Conservation (phyloP, 805 yeast genomes). For the Yarrowia divulgata region DNA sequence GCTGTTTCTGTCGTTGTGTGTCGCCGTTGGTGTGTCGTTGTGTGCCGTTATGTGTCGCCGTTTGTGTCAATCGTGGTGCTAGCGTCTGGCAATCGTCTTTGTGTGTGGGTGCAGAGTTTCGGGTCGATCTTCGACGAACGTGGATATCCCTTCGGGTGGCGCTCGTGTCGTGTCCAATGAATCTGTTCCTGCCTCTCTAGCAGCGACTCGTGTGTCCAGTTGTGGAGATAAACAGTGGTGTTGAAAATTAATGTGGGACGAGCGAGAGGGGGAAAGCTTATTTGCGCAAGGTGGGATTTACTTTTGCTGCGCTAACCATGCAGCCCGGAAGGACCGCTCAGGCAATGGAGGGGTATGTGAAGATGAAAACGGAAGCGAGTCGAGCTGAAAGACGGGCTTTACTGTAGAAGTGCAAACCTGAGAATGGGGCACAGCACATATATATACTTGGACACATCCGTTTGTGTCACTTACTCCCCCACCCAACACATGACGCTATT, state of each 20-base stretch:
- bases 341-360: constrained; percentile 13
- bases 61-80: no score
- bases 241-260: constrained; percentile 39
- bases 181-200: background rate
- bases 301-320: constrained; percentile 30
- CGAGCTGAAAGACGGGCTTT: background rate
- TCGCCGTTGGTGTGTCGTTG: no score
- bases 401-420: background rate
- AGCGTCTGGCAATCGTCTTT: no score
- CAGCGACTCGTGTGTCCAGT: constrained; percentile 16
- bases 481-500: background rate
- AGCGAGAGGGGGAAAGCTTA: constrained; percentile 40
- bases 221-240: constrained; percentile 30
- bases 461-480: background rate
- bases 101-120: no score
- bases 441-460: background rate
- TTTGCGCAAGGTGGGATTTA: constrained; percentile 36
- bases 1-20: no score
- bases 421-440: background rate
- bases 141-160: background rate
- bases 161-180: background rate
- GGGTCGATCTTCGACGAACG: no score
- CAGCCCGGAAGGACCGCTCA: background rate
- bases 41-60: no score
- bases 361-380: background rate